Evolutionary conservation across 805 yeast species (phyloP).

Genomic region (baker's yeast (Saccharomyces cerevisiae)): DNA sequence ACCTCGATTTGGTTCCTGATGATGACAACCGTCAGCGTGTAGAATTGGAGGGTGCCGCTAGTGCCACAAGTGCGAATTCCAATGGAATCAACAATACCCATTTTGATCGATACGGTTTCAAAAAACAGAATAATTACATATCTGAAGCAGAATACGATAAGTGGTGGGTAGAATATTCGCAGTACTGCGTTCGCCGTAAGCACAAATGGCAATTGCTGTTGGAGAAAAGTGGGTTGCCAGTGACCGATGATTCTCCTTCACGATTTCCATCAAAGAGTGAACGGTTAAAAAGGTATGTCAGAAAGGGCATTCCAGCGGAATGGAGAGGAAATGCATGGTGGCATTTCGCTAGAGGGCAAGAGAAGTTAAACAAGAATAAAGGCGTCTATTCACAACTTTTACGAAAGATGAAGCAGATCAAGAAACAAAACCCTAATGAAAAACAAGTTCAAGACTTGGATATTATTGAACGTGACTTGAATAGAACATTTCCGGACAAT

Average conservation of each 20-base stretch:
- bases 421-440: constrained; percentile 2
- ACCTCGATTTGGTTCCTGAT: neutral
- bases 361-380: constrained; percentile 53
- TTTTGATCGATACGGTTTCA: constrained; percentile 82
- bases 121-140: constrained; percentile 50
- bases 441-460: constrained; percentile 52
- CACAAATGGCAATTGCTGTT: constrained; percentile 68
- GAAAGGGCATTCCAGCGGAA: constrained; percentile 93
- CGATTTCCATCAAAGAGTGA: constrained; percentile 74
- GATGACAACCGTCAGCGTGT: neutral
- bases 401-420: constrained; percentile 42
- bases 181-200: constrained; percentile 55
- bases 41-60: neutral
- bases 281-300: constrained; percentile 67
- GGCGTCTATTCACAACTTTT: constrained; percentile 72
- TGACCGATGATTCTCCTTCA: constrained; percentile 43
- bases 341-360: constrained; percentile 81
- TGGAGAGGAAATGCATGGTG: constrained; percentile 99
- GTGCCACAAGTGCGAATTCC: constrained; percentile 5
- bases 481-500: constrained; percentile 94
- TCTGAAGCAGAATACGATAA: constrained; percentile 50
- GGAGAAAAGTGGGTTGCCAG: constrained; percentile 56
- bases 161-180: constrained; percentile 70
- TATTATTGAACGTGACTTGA: constrained; percentile 86
- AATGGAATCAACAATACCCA: constrained; percentile 7